A percentile compares a stretch with the other conserved stretches of the same genome.
Evolutionary conservation across 257 asterid species (phyloP).

Genomic region (Rubia yunnanensis): DNA sequence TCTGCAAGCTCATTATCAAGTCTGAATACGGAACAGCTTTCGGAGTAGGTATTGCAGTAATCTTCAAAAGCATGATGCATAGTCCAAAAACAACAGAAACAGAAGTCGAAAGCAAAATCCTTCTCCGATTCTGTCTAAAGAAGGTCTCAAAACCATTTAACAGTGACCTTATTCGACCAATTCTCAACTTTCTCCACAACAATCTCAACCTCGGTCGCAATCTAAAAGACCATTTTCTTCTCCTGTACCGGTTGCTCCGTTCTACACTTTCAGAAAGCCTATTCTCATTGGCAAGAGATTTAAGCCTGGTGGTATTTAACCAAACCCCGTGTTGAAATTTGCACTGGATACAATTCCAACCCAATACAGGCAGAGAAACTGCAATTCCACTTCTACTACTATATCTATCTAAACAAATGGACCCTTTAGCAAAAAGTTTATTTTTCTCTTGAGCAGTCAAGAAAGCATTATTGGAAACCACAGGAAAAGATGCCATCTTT

Average conservation of each 20-base stretch:
- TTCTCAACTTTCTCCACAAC: constrained; percentile 43
- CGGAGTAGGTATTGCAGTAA: constrained; percentile 62
- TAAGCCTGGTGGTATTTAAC: constrained; percentile 32
- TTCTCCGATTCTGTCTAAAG: constrained; percentile 51
- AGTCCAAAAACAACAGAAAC: constrained; percentile 60
- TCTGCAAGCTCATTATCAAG: constrained; percentile 57
- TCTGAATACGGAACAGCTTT: constrained; percentile 74
- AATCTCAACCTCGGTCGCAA: constrained; percentile 60
- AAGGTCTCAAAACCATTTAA: constrained; percentile 44
- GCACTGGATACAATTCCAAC: constrained; percentile 25
- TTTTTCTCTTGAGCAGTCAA: constrained; percentile 33
- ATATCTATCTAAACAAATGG: constrained; percentile 18
- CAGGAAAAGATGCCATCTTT: constrained; percentile 64
- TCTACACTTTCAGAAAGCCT: constrained; percentile 30
- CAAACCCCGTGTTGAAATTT: constrained; percentile 30
- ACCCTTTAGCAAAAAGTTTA: constrained; percentile 30
- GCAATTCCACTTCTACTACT: constrained; percentile 26
- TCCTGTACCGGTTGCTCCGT: constrained; percentile 26
- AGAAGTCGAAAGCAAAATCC: constrained; percentile 49
- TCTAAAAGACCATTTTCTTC: constrained; percentile 49
- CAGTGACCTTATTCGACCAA: constrained; percentile 37
- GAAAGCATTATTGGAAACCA: constrained; percentile 44
- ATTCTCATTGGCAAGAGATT: constrained; percentile 33
- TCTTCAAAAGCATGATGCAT: constrained; percentile 63
- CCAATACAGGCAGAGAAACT: constrained; percentile 30